Conservation (phyloP, 2,329 filamentous ascomycete species). For the Nectriaceae sp. region DNA sequence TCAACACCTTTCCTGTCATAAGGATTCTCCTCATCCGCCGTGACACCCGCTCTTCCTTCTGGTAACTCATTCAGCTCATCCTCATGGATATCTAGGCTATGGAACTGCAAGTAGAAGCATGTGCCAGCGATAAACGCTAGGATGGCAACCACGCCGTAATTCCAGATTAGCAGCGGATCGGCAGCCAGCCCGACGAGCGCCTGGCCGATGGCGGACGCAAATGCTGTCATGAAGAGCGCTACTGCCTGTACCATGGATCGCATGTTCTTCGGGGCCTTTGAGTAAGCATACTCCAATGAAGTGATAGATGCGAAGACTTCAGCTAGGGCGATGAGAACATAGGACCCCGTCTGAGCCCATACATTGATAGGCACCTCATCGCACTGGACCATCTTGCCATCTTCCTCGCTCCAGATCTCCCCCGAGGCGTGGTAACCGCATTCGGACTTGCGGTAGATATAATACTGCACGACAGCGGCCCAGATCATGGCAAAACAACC, state of each 20-base stretch:
- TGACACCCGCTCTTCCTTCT: constrained; percentile 33
- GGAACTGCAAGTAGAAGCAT: constrained; percentile 68
- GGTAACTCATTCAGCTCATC: constrained; percentile 65
- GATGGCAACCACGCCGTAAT: constrained; percentile 69
- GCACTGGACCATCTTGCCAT: constrained; percentile 43
- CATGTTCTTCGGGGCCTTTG: constrained; percentile 78
- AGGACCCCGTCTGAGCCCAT: constrained; percentile 56
- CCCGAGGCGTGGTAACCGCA: constrained; percentile 52
- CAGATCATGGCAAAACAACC: constrained; percentile 61
- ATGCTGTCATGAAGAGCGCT: constrained; percentile 68
- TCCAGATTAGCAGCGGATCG: constrained; percentile 73
- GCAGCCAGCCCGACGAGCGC: constrained; percentile 44
- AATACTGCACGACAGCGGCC: constrained; percentile 56
- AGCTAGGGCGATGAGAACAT: constrained; percentile 50
- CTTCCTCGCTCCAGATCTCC: constrained; percentile 18
- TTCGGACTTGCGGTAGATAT: constrained; percentile 63
- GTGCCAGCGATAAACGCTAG: constrained; percentile 63
- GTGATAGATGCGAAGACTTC: constrained; percentile 55
- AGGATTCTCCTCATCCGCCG: constrained; percentile 22
- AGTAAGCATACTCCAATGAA: constrained; percentile 73
- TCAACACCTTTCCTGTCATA: constrained; percentile 18
- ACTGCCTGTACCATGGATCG: constrained; percentile 69
- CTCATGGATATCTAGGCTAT: constrained; percentile 63
- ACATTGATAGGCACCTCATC: constrained; percentile 60
- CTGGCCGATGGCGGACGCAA: constrained; percentile 69